Evolutionary conservation across 2,329 filamentous ascomycete species (phyloP).

Genomic region (Phyllosticta citrichinensis): DNA sequence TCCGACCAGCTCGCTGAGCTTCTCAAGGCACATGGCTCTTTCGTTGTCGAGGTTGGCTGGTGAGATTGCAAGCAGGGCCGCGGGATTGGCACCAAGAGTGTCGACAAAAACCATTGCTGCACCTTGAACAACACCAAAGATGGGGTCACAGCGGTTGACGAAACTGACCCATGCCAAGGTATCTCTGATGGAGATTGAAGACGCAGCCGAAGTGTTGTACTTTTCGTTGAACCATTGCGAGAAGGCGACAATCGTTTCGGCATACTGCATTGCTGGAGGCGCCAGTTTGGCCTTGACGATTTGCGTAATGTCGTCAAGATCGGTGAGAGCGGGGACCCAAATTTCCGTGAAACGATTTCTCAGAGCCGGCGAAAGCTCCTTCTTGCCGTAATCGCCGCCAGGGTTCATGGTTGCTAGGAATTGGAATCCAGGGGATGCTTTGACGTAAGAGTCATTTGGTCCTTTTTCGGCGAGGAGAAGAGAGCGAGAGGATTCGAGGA

Average conservation of each 20-base stretch:
- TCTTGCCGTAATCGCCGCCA: conserved; percentile 95
- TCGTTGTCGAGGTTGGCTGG: conserved; percentile 60
- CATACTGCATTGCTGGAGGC: conserved; percentile 45
- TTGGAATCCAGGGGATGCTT: conserved; percentile 71
- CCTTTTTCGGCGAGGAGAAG: conserved; percentile 92
- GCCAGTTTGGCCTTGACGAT: conserved; percentile 73
- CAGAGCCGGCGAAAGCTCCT: conserved; percentile 87
- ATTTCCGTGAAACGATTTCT: conserved; percentile 98
- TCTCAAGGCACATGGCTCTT: conserved; percentile 60
- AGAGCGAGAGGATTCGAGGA: conserved; percentile 78
- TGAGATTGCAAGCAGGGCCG: conserved; percentile 68
- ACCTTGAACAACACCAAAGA: conserved; percentile 61
- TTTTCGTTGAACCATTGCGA: conserved; percentile 83
- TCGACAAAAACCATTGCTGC: conserved; percentile 95
- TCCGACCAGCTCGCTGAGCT: conserved; percentile 58
- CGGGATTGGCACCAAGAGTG: conserved; percentile 88
- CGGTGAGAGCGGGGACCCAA: conserved; percentile 85
- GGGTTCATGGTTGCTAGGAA: conserved; percentile 99
- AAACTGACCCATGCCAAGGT: conserved; percentile 91
- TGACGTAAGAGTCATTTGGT: conserved; percentile 67
- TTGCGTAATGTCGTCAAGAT: conserved; percentile 73
- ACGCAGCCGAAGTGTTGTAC: conserved; percentile 65
- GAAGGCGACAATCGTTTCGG: conserved; percentile 69
- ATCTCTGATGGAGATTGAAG: conserved; percentile 82
- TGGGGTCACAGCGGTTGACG: conserved; percentile 57